Evolutionary conservation across 495 filamentous ascomycete species (phyloP), one percentile per base, ranked within the genome.

Genomic region (Apiosordaria backusii): DNA sequence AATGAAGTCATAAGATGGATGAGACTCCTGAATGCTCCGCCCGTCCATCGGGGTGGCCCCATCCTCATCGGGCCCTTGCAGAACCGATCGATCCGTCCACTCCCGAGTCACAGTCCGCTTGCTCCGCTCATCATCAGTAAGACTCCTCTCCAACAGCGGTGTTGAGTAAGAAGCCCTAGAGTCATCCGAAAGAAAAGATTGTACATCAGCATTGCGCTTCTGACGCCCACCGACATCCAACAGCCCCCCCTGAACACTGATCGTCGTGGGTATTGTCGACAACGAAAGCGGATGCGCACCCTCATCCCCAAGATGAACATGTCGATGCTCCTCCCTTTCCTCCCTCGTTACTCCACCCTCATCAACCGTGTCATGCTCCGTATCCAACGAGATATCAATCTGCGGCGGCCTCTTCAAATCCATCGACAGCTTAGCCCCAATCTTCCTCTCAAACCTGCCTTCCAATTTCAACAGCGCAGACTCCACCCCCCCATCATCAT

Each of bases 391-490:
- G 54, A 50, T 66, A 26, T 57, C 68, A 18, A 74, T 58, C 13
- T 61, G 66, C 4, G 25, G 53, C 4, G 70, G 63, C 24, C 61
- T 71, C 13, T 72, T 66, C 9, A 77, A 70, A 21, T 78, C 76
- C 67, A 80, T 78, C 1, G 80, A 79, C 63, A 78, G 70, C 67
- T 75, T 77, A 65, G 68, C 59, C n/a, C 63, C 63, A 64, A 74
- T 78, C 71, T 81, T 89, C 52, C 22, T 55, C 68, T 88, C 82
- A 77, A 87, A 96, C 70, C 89, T 93, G 5, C 95, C 95, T 80
- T 99, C 96, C 4, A 99, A 84, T 70, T 97, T 98, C 67, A 94
- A 78, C 67, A 99, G 73, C 5, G 95, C 92, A 16, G 93, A 92
- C 73, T 97, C 95, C 59, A 97, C 85, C 21, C 94, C 93, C n/a